Percentiles rank a stretch among this genome's conserved stretches.
Evolutionary conservation across 495 filamentous ascomycete species (phyloP).

Genomic region (Aspergillus wentii): DNA sequence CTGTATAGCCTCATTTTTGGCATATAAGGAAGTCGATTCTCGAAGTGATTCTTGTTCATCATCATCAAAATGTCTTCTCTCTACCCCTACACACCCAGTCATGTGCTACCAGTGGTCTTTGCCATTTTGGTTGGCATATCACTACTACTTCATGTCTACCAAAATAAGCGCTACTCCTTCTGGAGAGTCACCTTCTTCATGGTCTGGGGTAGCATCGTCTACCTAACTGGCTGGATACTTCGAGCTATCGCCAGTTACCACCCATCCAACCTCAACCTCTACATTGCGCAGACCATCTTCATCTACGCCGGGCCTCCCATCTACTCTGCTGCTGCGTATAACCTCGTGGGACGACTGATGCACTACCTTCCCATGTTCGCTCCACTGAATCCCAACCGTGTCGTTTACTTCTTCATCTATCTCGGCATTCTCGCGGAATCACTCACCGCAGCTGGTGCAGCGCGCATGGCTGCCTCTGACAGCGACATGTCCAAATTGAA

Average conservation of each 20-base stretch:
- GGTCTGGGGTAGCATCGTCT: slow-evolving; percentile 34
- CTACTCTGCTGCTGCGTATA: slow-evolving; percentile 55
- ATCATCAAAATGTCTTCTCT: too few species aligned
- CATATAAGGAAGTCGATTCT: too few species aligned
- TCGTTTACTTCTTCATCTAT: too few species aligned
- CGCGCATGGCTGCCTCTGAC: slow-evolving; percentile 25
- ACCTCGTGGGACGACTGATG: slow-evolving; percentile 52
- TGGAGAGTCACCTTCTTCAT: slow-evolving; percentile 43
- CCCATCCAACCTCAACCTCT: slow-evolving; percentile 31
- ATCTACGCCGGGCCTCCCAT: slow-evolving; percentile 50
- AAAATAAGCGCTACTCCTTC: slow-evolving; percentile 37
- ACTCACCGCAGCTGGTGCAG: slow-evolving; percentile 32
- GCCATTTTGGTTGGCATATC: slow-evolving; percentile 30
- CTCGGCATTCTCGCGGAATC: slow-evolving; percentile 36
- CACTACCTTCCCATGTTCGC: slow-evolving; percentile 39
- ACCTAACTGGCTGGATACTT: slow-evolving; percentile 38
- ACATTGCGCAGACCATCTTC: slow-evolving; percentile 46
- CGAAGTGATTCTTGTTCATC: too few species aligned
- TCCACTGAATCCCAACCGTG: slow-evolving; percentile 34
- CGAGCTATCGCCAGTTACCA: slow-evolving; percentile 35
- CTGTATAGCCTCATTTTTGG: too few species aligned
- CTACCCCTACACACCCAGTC: slow-evolving; percentile 36
- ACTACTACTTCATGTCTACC: slow-evolving; percentile 28
- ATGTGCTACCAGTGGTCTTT: slow-evolving; percentile 35
- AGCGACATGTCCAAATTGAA: slow-evolving; percentile 14